Conservation (phyloP, 2,329 filamentous ascomycete species). For the Botrytis porri region DNA sequence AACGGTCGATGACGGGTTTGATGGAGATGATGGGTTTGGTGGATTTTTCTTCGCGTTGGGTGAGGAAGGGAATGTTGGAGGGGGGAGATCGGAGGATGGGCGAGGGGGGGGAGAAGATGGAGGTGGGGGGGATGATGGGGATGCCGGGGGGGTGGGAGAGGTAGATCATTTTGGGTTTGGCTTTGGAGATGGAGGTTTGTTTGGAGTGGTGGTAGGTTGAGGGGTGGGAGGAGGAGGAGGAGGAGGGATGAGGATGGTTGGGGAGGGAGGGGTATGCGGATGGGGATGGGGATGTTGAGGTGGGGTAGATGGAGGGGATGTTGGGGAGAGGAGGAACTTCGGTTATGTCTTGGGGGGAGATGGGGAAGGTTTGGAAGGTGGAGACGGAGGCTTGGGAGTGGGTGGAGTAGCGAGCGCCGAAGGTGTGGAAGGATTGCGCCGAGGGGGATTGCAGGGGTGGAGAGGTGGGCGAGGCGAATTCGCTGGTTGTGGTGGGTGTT, state of each 20-base stretch:
- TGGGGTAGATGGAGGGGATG: background rate
- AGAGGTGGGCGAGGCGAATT: background rate
- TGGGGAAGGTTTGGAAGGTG: constrained; percentile 13
- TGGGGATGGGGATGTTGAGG: background rate
- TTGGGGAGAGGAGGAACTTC: constrained; percentile 1
- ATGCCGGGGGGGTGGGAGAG: constrained; percentile 13
- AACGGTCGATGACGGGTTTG: constrained; percentile 10
- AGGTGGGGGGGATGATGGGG: constrained; percentile 9
- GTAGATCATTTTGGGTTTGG: constrained; percentile 18
- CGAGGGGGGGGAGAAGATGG: background rate
- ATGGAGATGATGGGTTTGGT: background rate
- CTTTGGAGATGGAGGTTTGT: constrained; percentile 18
- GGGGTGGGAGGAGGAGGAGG: background rate
- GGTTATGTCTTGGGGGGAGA: constrained; percentile 3
- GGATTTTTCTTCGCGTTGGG: background rate
- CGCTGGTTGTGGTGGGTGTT: background rate
- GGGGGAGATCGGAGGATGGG: background rate
- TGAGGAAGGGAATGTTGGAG: background rate
- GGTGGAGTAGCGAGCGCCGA: constrained; percentile 1
- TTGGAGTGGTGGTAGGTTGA: constrained; percentile 4
- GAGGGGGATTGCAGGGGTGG: background rate
- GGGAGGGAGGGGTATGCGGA: background rate
- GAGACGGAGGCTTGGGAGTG: constrained; percentile 8
- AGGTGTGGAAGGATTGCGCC: constrained; percentile 12
- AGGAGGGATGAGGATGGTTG: background rate